Evolutionary conservation across 352 stramenopile species (phyloP).

Genomic region (Pythium dissotocum): DNA sequence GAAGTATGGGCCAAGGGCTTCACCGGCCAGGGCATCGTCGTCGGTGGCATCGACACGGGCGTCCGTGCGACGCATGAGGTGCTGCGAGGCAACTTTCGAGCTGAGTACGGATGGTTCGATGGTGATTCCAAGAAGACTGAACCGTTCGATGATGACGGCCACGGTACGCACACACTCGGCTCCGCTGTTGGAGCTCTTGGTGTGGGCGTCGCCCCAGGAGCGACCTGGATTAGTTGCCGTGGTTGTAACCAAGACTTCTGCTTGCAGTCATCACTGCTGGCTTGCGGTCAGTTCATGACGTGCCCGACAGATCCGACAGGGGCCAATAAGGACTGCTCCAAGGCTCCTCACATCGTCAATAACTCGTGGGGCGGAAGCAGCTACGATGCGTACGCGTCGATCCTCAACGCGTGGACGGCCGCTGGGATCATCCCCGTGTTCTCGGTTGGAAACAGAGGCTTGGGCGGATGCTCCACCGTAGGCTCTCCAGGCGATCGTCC

Average conservation of each 20-base stretch:
- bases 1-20: slow-evolving; percentile 28
- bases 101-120: slow-evolving; percentile 20
- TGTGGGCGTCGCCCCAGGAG: slow-evolving; percentile 7
- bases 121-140: slow-evolving; percentile 12
- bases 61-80: slow-evolving; percentile 27
- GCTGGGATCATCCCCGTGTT: slow-evolving; percentile 29
- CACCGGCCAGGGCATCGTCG: slow-evolving; percentile 24
- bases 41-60: slow-evolving; percentile 35
- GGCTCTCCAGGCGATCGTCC: slow-evolving; percentile 14
- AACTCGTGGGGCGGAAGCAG: slow-evolving; percentile 22
- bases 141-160: slow-evolving; percentile 22
- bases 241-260: slow-evolving; percentile 11
- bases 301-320: no score
- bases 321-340: no score
- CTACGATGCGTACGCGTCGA: slow-evolving; percentile 6
- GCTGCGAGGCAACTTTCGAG: slow-evolving; percentile 13
- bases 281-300: slow-evolving; percentile 7
- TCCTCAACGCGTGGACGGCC: slow-evolving; percentile 16
- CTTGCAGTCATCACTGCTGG: slow-evolving; percentile 21
- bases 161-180: slow-evolving; percentile 21
- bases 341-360: slow-evolving; percentile 4
- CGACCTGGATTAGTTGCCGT: not conserved
- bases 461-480: slow-evolving; percentile 1
- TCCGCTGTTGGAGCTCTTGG: not conserved
- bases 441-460: slow-evolving; percentile 16